Percentiles rank a stretch among this genome's conserved stretches.
These are phyloP conservation scores for Thozetella sp. DNA, from an alignment of 495 filamentous ascomycete species.

Conservation along the genomic window DNA sequence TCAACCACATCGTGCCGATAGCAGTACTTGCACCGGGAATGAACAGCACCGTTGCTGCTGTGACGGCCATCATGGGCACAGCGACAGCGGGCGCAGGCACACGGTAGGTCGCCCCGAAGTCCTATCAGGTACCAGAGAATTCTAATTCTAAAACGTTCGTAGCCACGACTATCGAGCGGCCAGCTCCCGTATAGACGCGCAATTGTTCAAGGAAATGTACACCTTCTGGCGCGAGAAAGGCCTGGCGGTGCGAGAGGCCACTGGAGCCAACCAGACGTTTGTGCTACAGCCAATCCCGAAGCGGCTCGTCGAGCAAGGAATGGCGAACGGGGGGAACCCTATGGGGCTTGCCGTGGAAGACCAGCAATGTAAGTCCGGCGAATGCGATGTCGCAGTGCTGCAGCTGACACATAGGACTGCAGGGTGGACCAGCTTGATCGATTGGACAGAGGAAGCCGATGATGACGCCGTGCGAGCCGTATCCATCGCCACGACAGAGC, in stretches of 20 bases:
- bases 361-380: not conserved
- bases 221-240: conserved; percentile 21
- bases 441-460: conserved; percentile 11
- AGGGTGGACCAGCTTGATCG: conserved; percentile 22
- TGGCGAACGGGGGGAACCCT: conserved; percentile 15
- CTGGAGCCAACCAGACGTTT: conserved; percentile 25
- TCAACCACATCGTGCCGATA: not conserved
- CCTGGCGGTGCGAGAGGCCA: conserved; percentile 10
- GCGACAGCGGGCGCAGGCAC: too few relatives aligned
- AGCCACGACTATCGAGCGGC: conserved; percentile 26
- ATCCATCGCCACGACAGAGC: not conserved
- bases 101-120: too few relatives aligned
- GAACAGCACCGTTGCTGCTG: too few relatives aligned
- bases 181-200: conserved; percentile 17
- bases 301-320: conserved; percentile 11
- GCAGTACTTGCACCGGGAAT: too few relatives aligned
- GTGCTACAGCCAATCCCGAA: conserved; percentile 20
- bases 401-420: too few relatives aligned
- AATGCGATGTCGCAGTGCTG: not conserved
- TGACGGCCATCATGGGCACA: too few relatives aligned
- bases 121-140: too few relatives aligned
- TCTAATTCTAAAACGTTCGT: too few relatives aligned
- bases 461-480: conserved; percentile 3
- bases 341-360: conserved; percentile 3
- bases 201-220: conserved; percentile 28